Percentiles rank a stretch among this genome's conserved stretches.
These are phyloP conservation scores for Tylopilus sp. DNA, from an alignment of 768 basidiomycete species.

Conservation along the genomic window DNA sequence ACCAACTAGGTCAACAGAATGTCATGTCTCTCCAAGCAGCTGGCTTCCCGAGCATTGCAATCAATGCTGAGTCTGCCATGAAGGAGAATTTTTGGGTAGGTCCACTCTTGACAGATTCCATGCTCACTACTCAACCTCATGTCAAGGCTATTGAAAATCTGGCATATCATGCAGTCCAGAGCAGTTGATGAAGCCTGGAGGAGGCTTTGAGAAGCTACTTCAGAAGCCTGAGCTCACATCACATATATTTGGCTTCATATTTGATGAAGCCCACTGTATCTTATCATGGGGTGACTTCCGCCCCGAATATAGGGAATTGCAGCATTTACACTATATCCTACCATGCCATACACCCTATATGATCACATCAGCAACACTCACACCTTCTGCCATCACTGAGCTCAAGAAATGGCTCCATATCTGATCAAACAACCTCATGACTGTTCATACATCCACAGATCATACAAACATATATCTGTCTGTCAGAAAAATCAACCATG, in stretches of 20 bases:
- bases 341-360: not conserved
- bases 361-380: not conserved
- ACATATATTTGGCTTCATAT: not conserved
- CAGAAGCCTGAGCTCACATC: too few species aligned
- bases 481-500: not conserved
- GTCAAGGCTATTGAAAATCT: too few species aligned
- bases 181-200: too few species aligned
- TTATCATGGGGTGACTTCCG: not conserved
- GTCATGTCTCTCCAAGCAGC: too few species aligned
- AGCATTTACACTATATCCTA: not conserved
- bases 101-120: too few species aligned
- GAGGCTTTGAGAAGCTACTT: too few species aligned
- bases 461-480: not conserved
- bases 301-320: not conserved
- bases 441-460: not conserved
- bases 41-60: too few species aligned
- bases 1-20: too few species aligned
- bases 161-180: too few species aligned
- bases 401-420: not conserved
- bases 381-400: not conserved
- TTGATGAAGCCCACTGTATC: slow-evolving; percentile 11
- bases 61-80: too few species aligned
- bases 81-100: too few species aligned
- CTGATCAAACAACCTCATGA: not conserved
- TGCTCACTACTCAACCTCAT: too few species aligned